Evolutionary conservation across 805 yeast genomes (phyloP), one percentile per base, ranked within the genome.

Genomic region (Komagataella kurtzmanii): DNA sequence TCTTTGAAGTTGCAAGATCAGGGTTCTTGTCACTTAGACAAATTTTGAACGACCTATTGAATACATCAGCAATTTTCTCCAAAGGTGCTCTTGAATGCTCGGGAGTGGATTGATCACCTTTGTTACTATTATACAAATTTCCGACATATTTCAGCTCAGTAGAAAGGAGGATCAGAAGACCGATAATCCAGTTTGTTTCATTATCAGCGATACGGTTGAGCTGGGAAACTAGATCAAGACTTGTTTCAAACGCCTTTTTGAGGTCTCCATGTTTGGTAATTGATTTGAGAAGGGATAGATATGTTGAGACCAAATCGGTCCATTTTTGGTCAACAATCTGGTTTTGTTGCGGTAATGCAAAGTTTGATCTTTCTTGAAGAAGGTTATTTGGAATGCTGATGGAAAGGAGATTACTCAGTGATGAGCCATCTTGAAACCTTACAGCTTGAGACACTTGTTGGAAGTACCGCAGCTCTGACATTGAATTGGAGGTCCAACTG

Each of bases 11-110:
- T 0, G 48, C 50, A 18, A 64, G 49, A 24, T 75, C 76, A n/a
- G 78, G 75, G 54, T 80, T 80, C 53, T 90, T 75, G 64, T 89
- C 97, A 55, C 85, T 86, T 47, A 89, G 69, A 55, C 95, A 86
- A 3, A 85, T 61, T 53, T 84, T 86, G 67, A 88, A 85, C 6
- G 90, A 77, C 54, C 80, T 74, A 63, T 88, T 88, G 51, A 88
- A 72, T 2, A 58, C 60, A 46, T 61, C 61, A 3, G 65, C 65
- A 45, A 62, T 45, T 45, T 45, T 30, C n/a, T 30, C 40, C 40
- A 30, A 8, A 30, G 40, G 40, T 8, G 40, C 40, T 5, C 40
- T 30, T 30, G 40, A 10, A 30, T 30, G 40, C 12, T 30, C 40
- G 14, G n/a, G 14, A 4, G 40, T 30, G 40, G 40, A 30, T 30